Evolutionary conservation across 208 protist genomes (phyloP).

Genomic region (Porcisia hertigi): DNA sequence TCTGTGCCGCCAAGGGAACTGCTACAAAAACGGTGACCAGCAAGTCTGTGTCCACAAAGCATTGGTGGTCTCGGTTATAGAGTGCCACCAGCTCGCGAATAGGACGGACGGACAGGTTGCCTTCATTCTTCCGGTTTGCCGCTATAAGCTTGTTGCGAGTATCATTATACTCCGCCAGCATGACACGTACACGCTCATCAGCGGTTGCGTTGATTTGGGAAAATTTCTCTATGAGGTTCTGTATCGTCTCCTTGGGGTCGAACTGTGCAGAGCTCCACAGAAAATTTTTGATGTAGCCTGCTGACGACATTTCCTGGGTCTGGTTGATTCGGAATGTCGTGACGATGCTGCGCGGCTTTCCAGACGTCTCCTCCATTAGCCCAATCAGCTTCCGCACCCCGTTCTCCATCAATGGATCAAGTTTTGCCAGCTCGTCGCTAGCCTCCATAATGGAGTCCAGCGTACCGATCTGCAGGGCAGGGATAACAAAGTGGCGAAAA

Average conservation of each 20-base stretch:
- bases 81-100: conserved; percentile 78
- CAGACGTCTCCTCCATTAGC: conserved; percentile 82
- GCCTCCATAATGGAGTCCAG: conserved; percentile 90
- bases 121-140: conserved; percentile 67
- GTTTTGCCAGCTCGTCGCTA: conserved; percentile 86
- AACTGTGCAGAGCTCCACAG: conserved; percentile 84
- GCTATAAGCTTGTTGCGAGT: conserved; percentile 75
- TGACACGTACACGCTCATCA: conserved; percentile 80
- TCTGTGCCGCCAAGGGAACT: conserved; percentile 60
- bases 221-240: conserved; percentile 76
- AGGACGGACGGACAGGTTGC: conserved; percentile 81
- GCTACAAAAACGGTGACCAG: conserved; percentile 89
- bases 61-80: conserved; percentile 68
- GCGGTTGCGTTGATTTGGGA: conserved; percentile 58
- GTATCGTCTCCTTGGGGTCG: conserved; percentile 82
- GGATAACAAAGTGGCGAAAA: conserved; percentile 82
- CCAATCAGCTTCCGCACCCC: conserved; percentile 78
- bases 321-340: conserved; percentile 87
- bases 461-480: conserved; percentile 81
- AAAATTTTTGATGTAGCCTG: conserved; percentile 88
- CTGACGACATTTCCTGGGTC: conserved; percentile 82
- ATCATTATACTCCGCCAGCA: conserved; percentile 87
- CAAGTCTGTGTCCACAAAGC: conserved; percentile 84
- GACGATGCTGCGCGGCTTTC: conserved; percentile 71
- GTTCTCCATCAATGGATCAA: conserved; percentile 77